Conservation (phyloP, 2,329 filamentous ascomycete genomes). For the Exophiala mesophila region DNA sequence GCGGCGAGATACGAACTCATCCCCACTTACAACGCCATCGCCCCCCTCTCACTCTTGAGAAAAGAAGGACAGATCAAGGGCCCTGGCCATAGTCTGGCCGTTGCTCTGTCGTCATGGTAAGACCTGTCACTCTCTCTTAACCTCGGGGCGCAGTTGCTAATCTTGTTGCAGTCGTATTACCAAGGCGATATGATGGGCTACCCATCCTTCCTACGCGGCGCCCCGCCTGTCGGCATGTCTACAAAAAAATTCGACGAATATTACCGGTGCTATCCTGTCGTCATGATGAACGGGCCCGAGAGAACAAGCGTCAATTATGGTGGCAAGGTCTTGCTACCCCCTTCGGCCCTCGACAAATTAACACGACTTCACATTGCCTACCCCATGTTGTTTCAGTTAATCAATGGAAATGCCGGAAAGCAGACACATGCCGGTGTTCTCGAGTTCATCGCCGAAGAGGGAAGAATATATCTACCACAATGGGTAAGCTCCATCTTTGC, state of each 20-base stretch:
- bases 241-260: conserved; percentile 92
- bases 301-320: conserved; percentile 89
- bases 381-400: conserved; percentile 93
- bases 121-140: not conserved
- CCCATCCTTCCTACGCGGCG: conserved; percentile 45
- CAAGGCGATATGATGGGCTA: conserved; percentile 43
- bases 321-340: conserved; percentile 96
- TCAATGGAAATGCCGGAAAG: conserved; percentile 74
- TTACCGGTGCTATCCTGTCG: conserved; percentile 92
- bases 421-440: conserved; percentile 91
- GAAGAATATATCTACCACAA: conserved; percentile 89
- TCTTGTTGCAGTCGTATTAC: conserved; percentile 32
- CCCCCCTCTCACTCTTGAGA: too few relatives aligned
- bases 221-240: conserved; percentile 40
- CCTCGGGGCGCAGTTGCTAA: too few relatives aligned
- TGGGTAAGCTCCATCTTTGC: conserved; percentile 59
- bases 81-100: not conserved
- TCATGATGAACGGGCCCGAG: conserved; percentile 88
- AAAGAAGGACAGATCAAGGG: too few relatives aligned
- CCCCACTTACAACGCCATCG: too few relatives aligned
- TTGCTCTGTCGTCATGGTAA: conserved; percentile 12
- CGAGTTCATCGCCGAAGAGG: conserved; percentile 96
- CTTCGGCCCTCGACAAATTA: conserved; percentile 92
- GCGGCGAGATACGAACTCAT: too few relatives aligned
- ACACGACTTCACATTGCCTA: conserved; percentile 95